Evolutionary conservation across 1,284 basidiomycete species (phyloP).

Genomic region (Ustilago bromivora): DNA sequence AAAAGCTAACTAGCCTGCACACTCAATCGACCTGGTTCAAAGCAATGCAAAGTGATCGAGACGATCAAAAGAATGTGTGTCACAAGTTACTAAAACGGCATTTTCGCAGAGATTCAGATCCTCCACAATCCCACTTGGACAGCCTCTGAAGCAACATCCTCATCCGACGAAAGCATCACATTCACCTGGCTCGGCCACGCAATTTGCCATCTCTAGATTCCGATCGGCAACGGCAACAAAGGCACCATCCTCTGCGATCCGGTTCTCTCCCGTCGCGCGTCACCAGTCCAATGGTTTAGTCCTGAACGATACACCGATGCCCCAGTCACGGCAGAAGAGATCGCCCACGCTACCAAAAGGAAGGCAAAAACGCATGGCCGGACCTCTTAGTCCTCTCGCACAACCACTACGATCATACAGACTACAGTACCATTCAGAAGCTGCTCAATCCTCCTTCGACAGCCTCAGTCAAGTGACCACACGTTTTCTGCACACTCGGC

Average conservation of each 20-base stretch:
- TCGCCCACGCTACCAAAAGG: slow-evolving; percentile 27
- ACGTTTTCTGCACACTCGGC: slow-evolving; percentile 59
- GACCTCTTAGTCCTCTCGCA: slow-evolving; percentile 55
- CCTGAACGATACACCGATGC: slow-evolving; percentile 53
- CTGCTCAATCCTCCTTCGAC: slow-evolving; percentile 38
- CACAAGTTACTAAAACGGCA: too few species aligned
- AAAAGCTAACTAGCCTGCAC: background rate
- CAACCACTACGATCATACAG: slow-evolving; percentile 64
- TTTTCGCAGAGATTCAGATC: too few species aligned
- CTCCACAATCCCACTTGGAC: slow-evolving; percentile 34
- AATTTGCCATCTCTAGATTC: slow-evolving; percentile 52
- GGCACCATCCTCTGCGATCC: slow-evolving; percentile 57
- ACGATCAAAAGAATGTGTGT: too few species aligned
- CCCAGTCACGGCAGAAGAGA: slow-evolving; percentile 50
- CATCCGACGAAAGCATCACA: slow-evolving; percentile 20
- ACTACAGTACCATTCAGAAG: slow-evolving; percentile 51
- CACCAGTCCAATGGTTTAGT: slow-evolving; percentile 57
- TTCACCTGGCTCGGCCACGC: slow-evolving; percentile 63
- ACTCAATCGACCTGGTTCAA: too few species aligned
- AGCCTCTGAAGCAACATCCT: background rate
- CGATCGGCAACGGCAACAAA: slow-evolving; percentile 27
- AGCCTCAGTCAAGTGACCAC: slow-evolving; percentile 31
- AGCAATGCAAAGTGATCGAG: too few species aligned
- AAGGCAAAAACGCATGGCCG: slow-evolving; percentile 50
- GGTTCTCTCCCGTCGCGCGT: slow-evolving; percentile 53